These are phyloP conservation scores for Ascoidea asiatica DNA, from an alignment of 805 yeast genomes.

Conservation along the genomic window DNA sequence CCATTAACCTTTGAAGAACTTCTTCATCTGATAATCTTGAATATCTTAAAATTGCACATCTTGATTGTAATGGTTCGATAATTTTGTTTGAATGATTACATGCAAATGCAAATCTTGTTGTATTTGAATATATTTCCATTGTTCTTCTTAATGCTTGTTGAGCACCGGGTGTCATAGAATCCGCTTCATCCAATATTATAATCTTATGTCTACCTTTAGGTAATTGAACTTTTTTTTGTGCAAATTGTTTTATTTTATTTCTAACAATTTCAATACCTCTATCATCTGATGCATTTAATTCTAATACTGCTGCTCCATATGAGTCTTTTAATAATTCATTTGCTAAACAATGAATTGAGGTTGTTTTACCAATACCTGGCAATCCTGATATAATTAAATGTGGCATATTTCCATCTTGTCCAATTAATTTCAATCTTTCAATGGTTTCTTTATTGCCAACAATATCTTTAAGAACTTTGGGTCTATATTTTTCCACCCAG, in stretches of 20 bases:
- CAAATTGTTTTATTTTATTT: conserved; percentile 87
- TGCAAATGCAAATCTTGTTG: conserved; percentile 97
- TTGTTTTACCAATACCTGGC: conserved; percentile 97
- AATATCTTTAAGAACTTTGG: conserved; percentile 61
- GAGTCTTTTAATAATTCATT: conserved; percentile 64
- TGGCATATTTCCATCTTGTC: conserved; percentile 91
- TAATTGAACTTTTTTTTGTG: conserved; percentile 80
- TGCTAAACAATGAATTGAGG: conserved; percentile 85
- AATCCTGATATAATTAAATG: conserved; percentile 90
- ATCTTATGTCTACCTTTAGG: conserved; percentile 90
- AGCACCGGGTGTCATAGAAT: conserved; percentile 93
- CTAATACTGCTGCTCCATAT: conserved; percentile 74
- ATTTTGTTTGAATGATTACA: conserved; percentile 91
- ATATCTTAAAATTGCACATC: conserved; percentile 90
- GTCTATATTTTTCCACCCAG: conserved; percentile 95
- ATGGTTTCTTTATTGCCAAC: conserved; percentile 92
- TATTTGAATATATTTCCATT: conserved; percentile 90
- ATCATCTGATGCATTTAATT: conserved; percentile 92
- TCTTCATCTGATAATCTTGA: conserved; percentile 74
- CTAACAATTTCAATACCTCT: conserved; percentile 96
- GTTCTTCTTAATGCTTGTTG: conserved; percentile 91
- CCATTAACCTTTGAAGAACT: conserved; percentile 61
- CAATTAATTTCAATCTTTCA: conserved; percentile 70
- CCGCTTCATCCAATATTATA: conserved; percentile 89
- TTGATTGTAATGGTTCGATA: conserved; percentile 90